Conservation (phyloP, 129 eudicot species). For the Calendula officinalis region DNA sequence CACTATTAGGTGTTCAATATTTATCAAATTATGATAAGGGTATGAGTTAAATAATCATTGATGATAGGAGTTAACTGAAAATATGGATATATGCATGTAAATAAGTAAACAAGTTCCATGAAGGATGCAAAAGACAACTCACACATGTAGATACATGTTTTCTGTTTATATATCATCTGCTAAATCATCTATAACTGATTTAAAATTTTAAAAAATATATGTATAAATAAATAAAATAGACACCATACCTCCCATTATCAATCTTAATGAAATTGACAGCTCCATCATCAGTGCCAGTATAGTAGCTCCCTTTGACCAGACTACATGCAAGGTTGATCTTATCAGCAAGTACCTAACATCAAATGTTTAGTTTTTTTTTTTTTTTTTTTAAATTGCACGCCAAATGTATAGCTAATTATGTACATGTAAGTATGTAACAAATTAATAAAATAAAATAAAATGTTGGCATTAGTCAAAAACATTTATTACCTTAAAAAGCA, state of each 20-base stretch:
- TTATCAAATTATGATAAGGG: background rate
- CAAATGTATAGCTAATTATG: background rate
- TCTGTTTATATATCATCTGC: background rate
- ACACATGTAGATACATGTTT: background rate
- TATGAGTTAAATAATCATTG: background rate
- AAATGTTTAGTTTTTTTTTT: slow-evolving; percentile 14
- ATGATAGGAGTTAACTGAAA: background rate
- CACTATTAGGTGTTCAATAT: slow-evolving; percentile 8
- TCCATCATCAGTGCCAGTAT: slow-evolving; percentile 96
- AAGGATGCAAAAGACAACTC: background rate
- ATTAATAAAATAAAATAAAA: slow-evolving; percentile 2
- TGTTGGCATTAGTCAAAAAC: slow-evolving; percentile 13
- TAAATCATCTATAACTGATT: background rate
- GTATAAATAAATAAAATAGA: background rate
- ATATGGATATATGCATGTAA: slow-evolving; percentile 1
- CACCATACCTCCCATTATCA: slow-evolving; percentile 77
- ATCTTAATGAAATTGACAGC: slow-evolving; percentile 86
- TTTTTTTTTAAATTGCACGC: slow-evolving; percentile 12
- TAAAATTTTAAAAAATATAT: background rate
- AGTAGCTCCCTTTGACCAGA: slow-evolving; percentile 97
- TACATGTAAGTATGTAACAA: background rate
- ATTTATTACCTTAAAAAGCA: slow-evolving; percentile 78
- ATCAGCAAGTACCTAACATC: slow-evolving; percentile 86
- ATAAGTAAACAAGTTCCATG: background rate
- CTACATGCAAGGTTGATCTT: slow-evolving; percentile 88